Percentiles rank a stretch among this genome's conserved stretches.
phyloP scores from a whole-genome alignment of 805 yeast species.

The Torulaspora gathmanii region DNA sequence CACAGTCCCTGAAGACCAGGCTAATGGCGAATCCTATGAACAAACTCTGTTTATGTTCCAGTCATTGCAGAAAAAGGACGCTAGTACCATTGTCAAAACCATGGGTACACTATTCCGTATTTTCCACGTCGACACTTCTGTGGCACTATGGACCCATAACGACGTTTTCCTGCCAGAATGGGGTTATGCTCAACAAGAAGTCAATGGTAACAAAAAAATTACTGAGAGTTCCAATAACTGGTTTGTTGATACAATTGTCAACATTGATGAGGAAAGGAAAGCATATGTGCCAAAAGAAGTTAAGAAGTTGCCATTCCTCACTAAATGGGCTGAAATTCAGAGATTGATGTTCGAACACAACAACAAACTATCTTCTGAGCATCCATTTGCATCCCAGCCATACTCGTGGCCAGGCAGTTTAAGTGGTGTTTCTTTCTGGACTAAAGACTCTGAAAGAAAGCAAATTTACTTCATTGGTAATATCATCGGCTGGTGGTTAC shows the following conservation, averaged over 20 bases:
- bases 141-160: slow-evolving; percentile 90
- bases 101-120: slow-evolving; percentile 65
- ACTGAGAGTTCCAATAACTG: slow-evolving; percentile 66
- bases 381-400: slow-evolving; percentile 94
- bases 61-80: slow-evolving; percentile 49
- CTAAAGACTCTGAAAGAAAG: slow-evolving; percentile 53
- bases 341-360: slow-evolving; percentile 85
- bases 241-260: slow-evolving; percentile 66
- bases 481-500: slow-evolving; percentile 85
- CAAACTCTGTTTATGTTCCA: slow-evolving; percentile 77
- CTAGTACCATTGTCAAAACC: slow-evolving; percentile 50
- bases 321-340: slow-evolving; percentile 89
- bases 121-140: slow-evolving; percentile 79
- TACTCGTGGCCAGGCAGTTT: slow-evolving; percentile 84
- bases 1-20: slow-evolving; percentile 58
- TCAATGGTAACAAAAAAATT: slow-evolving; percentile 86
- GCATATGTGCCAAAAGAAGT: slow-evolving; percentile 61
- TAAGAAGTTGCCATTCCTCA: slow-evolving; percentile 63
- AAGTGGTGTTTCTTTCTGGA: slow-evolving; percentile 96
- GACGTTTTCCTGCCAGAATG: slow-evolving; percentile 87
- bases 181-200: slow-evolving; percentile 90
- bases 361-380: slow-evolving; percentile 78
- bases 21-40: slow-evolving; percentile 50
- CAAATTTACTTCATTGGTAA: slow-evolving; percentile 93
- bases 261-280: slow-evolving; percentile 59